Conservation (phyloP, 345 rosid genomes). For the Pistacia atlantica region DNA sequence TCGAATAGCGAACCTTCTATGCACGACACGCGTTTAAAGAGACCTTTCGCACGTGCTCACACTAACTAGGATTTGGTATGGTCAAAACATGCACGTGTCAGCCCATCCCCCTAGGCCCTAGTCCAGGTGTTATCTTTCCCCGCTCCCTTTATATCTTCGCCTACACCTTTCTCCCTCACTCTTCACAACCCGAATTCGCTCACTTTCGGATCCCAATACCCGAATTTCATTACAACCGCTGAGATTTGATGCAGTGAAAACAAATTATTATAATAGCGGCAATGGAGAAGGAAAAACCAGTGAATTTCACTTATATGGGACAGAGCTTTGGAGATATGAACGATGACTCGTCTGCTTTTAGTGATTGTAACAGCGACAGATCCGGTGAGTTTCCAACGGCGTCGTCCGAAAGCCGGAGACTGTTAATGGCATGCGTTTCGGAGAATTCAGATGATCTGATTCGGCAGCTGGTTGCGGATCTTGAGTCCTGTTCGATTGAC, state of each 20-base stretch:
- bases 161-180: background rate
- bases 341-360: conserved; percentile 74
- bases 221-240: background rate
- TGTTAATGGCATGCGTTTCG: conserved; percentile 65
- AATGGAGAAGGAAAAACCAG: conserved; percentile 49
- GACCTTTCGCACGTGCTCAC: conserved; percentile 48
- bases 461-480: conserved; percentile 66
- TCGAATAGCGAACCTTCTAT: conserved; percentile 35
- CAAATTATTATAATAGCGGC: background rate
- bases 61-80: conserved; percentile 19
- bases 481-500: conserved; percentile 73
- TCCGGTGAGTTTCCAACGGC: conserved; percentile 85
- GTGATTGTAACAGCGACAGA: conserved; percentile 93
- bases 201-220: background rate
- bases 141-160: conserved; percentile 12
- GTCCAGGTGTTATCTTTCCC: conserved; percentile 28
- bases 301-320: conserved; percentile 47
- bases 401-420: conserved; percentile 65
- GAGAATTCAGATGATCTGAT: conserved; percentile 74
- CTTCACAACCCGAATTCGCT: background rate
- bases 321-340: conserved; percentile 42
- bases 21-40: conserved; percentile 44
- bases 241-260: conserved; percentile 25
- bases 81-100: conserved; percentile 44
- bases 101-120: conserved; percentile 16